These are phyloP conservation scores for Plasmodium gallinaceum DNA, from an alignment of 169 alveolate species.

Conservation along the genomic window DNA sequence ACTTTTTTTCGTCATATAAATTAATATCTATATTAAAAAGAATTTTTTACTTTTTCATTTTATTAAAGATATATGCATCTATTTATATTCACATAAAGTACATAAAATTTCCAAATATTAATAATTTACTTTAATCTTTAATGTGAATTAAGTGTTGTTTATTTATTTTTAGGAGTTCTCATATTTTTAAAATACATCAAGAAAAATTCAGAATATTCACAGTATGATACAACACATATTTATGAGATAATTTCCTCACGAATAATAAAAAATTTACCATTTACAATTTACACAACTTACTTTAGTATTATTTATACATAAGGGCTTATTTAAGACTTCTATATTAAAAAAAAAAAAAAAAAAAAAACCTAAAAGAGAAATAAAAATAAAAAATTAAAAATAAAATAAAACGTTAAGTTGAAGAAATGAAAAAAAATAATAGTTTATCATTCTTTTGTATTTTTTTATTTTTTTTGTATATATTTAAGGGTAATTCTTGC, in stretches of 20 bases:
- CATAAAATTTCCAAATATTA: background rate
- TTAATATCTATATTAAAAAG: background rate
- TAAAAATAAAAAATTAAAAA: background rate
- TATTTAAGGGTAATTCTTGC: slow-evolving; percentile 13
- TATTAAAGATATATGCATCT: too few relatives aligned
- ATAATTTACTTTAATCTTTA: background rate
- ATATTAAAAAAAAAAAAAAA: slow-evolving; percentile 2
- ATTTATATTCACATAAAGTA: background rate
- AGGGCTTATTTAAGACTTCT: background rate
- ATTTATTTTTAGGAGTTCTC: background rate
- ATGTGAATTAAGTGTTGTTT: background rate
- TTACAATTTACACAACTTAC: too few relatives aligned
- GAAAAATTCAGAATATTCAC: too few relatives aligned
- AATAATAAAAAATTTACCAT: too few relatives aligned
- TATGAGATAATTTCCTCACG: too few relatives aligned
- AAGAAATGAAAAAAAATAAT: slow-evolving; percentile 11
- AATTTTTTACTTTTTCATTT: too few relatives aligned
- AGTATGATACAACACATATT: too few relatives aligned
- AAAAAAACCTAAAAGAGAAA: background rate
- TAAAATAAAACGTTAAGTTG: background rate
- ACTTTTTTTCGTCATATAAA: too few relatives aligned
- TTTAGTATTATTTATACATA: too few relatives aligned
- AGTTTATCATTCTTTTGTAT: slow-evolving; percentile 13
- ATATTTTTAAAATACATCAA: too few relatives aligned
- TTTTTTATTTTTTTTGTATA: slow-evolving; percentile 8